Base-by-base conservation (phyloP, 2,329 filamentous ascomycete species). In the Coniochaeta ligniaria region DNA sequence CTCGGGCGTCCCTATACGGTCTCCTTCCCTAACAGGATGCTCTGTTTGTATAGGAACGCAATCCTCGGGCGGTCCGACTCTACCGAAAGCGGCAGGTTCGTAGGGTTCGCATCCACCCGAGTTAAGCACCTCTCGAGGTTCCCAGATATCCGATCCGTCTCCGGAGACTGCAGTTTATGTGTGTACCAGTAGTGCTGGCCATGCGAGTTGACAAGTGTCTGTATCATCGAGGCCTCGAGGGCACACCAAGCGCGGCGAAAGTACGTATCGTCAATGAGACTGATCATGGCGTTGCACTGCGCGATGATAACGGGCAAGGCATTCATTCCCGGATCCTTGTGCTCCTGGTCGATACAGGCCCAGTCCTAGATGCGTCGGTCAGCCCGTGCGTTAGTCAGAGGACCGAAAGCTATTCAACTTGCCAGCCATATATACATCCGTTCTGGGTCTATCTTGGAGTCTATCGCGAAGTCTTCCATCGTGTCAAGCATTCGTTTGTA, bases 221-320 rank as follows among this genome's bases (percentile, higher is more conserved):
- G 67, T 1, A 72, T 66, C 60, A 75, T 68, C 57, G 71, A 62
- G 1, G 68, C 69, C 60, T 77, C 74, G 6, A 74, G 69, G 1
- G 66, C 69, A 63, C 75, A 76, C 75, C 75, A 76, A 1, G 74
- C 73, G 1, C 75, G 68, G 7, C 64, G 62, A 62, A 73, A 72
- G 63, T 76, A 76, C 1, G 59, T 24, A 3, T 71, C 66, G 47
- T 75, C 72, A 2, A 70, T 63, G 35, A 78, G 67, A 54, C 75
- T 76, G 63, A 77, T 73, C 56, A 76, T 66, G 5, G 70, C 73
- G 62, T 77, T 64, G 66, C 75, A 76, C 60, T 76, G 73, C 1
- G 71, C 65, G n/a, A 76, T 63, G 52, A 72, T 69, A 62, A 77
- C 66, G 12, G 73, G 74, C 14, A 77, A 67, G 0, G 73, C 69